A percentile compares a stretch with the other conserved stretches of the same genome.
These are phyloP conservation scores for Pezicula radicicola DNA, from an alignment of 2,329 filamentous ascomycete genomes.

Conservation along the genomic window DNA sequence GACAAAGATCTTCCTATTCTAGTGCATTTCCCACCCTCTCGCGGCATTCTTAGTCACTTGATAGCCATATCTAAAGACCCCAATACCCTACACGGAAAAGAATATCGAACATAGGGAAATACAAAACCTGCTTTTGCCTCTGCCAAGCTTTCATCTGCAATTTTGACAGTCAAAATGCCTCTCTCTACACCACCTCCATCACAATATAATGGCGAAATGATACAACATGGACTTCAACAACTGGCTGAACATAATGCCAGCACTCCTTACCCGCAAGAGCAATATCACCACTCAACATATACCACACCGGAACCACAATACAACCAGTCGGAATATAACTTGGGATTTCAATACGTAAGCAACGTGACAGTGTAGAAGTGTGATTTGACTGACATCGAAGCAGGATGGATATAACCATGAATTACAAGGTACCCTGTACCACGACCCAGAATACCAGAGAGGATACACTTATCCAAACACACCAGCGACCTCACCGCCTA, in stretches of 20 bases:
- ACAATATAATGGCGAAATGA: slow-evolving; percentile 34
- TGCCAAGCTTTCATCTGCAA: neutral
- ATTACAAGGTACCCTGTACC: slow-evolving; percentile 14
- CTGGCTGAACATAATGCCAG: slow-evolving; percentile 41
- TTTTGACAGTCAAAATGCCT: slow-evolving; percentile 14
- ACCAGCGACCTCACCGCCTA: slow-evolving; percentile 50
- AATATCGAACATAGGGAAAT: no score
- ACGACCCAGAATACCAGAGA: slow-evolving; percentile 33
- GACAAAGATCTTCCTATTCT: no score
- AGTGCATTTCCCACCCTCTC: no score
- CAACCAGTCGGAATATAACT: slow-evolving; percentile 21
- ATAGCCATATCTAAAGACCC: no score
- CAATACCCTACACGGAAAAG: no score
- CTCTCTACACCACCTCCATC: slow-evolving; percentile 39
- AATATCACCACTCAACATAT: slow-evolving; percentile 23
- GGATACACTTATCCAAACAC: slow-evolving; percentile 30
- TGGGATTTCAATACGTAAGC: slow-evolving; percentile 25
- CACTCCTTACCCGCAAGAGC: slow-evolving; percentile 22
- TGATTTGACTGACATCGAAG: slow-evolving; percentile 9
- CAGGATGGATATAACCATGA: slow-evolving; percentile 19
- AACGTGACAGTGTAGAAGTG: neutral
- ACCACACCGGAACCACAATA: slow-evolving; percentile 22
- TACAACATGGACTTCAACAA: slow-evolving; percentile 40
- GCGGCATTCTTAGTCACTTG: no score
- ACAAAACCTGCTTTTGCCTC: neutral